Evolutionary conservation across 805 yeast genomes (phyloP).

Genomic region (Ogataea degrootiae): DNA sequence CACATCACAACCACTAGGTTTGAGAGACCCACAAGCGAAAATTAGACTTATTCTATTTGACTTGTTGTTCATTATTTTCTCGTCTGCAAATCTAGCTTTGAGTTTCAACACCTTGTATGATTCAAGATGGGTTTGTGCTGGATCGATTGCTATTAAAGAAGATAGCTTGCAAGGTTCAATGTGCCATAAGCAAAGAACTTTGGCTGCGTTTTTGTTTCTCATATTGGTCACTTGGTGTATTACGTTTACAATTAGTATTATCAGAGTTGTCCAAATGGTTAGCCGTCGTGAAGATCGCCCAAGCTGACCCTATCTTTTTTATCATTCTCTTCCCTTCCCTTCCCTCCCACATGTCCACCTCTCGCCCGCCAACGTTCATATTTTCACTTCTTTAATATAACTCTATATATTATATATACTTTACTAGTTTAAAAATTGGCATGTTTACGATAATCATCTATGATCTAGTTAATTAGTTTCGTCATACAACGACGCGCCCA

Average conservation of each 20-base stretch:
- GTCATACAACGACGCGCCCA: no score
- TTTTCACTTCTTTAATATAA: not conserved
- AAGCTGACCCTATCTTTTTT: not conserved
- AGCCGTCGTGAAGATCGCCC: conserved; percentile 10
- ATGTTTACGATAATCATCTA: no score
- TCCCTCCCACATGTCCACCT: not conserved
- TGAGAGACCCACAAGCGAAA: conserved; percentile 80
- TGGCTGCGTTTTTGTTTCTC: conserved; percentile 75
- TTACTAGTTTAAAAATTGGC: no score
- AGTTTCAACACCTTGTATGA: conserved; percentile 82
- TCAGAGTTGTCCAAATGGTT: conserved; percentile 75
- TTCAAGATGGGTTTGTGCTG: conserved; percentile 70
- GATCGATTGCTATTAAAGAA: conserved; percentile 1
- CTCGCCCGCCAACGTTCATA: no score
- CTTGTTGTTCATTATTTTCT: conserved; percentile 79
- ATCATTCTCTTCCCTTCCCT: not conserved
- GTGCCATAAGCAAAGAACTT: conserved; percentile 72
- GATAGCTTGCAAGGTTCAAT: conserved; percentile 37
- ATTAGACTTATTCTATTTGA: conserved; percentile 78
- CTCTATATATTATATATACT: not conserved
- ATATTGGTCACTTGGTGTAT: conserved; percentile 77
- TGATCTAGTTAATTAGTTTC: no score
- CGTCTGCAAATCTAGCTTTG: conserved; percentile 81
- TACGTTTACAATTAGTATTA: conserved; percentile 77
- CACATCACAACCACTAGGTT: conserved; percentile 85